Evolutionary conservation across 2,329 filamentous ascomycete genomes (phyloP), one percentile per base, ranked within the genome.

Genomic region (Sporothrix pallida): DNA sequence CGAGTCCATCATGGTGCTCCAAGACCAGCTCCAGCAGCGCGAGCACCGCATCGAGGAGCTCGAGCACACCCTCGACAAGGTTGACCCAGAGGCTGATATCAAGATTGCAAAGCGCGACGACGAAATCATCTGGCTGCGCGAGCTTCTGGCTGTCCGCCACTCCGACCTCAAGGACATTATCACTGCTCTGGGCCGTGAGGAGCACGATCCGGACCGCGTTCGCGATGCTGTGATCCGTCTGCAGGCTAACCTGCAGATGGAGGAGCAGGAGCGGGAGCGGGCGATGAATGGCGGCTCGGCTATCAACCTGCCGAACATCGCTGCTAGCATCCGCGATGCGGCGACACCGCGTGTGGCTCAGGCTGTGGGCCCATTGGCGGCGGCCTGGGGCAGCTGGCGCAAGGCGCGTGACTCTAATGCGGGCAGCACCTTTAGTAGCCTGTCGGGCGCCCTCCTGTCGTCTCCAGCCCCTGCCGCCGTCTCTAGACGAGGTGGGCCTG

Each of bases 301-400:
- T 42, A 86, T 91, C 75, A 89, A 86, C 72, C 86, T 96, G 77
- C 92, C 93, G 4, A 93, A 70, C 20, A 68, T 75, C 15, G 92
- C 93, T 0, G 91, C 92, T 65, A 89, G 93, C 46, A 90, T 95
- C 65, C 90, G 89, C 76, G 90, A 95, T 76, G 91, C 93, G 12
- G 90, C 91, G 5, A 92, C 93, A 1, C 95, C 95, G 3, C 91
- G 94, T 46, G 92, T 97, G 17, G 93, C 93, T 6, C 91, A 97
- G 80, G 92, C 92, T 3, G 91, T 97, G 31, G 93, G 89, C 0
- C 89, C 89, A 31, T 81, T 91, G 52, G 88, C 94, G n/a, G 94
- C 94, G n/a, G 95, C 94, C n/a, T 97, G 95, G 89, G 95, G 94
- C 65, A 97, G 92, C 81, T 98, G 95, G 95, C 91, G 95, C 71